Percentiles rank a stretch among this genome's conserved stretches.
Evolutionary conservation across 495 filamentous ascomycete genomes (phyloP).

Genomic region (Jackrogersella minutella): DNA sequence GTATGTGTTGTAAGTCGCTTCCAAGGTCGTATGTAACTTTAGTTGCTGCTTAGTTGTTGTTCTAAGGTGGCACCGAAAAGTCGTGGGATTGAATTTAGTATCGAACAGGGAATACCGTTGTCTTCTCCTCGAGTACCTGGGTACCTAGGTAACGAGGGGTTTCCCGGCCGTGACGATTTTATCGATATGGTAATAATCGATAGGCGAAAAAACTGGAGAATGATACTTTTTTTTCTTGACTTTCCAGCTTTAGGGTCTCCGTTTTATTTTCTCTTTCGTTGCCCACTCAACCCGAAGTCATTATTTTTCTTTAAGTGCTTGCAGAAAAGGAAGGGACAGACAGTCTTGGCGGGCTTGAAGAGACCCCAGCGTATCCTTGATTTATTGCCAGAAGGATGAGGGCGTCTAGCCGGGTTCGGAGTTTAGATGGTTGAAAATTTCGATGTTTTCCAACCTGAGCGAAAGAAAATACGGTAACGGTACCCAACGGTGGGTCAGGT

Average conservation of each 20-base stretch:
- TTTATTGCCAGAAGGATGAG: conserved; percentile 14
- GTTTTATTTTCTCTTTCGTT: conserved; percentile 11
- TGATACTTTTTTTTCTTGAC: conserved; percentile 17
- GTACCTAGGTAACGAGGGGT: conserved; percentile 30
- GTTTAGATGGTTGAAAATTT: conserved; percentile 26
- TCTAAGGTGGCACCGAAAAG: conserved; percentile 27
- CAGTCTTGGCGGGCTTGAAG: conserved; percentile 13
- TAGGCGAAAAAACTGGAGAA: conserved; percentile 27
- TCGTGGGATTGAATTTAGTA: conserved; percentile 19
- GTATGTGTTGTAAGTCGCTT: neutral
- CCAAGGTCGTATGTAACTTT: conserved; percentile 8
- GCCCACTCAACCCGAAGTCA: conserved; percentile 4
- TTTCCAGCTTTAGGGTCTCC: neutral
- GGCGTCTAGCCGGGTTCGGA: conserved; percentile 21
- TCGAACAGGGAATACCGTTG: conserved; percentile 27
- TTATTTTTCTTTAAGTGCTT: conserved; percentile 15
- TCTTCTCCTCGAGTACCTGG: too few relatives aligned
- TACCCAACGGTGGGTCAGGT: conserved; percentile 39
- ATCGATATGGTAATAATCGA: conserved; percentile 41
- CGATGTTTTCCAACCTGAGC: neutral
- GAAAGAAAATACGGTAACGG: conserved; percentile 25
- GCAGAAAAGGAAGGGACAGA: conserved; percentile 15
- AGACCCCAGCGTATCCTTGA: neutral
- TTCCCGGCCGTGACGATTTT: conserved; percentile 21
- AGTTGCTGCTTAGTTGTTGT: conserved; percentile 9